These are phyloP conservation scores for Phytophthora aleatoria DNA, from an alignment of 352 stramenopile species.

Conservation along the genomic window DNA sequence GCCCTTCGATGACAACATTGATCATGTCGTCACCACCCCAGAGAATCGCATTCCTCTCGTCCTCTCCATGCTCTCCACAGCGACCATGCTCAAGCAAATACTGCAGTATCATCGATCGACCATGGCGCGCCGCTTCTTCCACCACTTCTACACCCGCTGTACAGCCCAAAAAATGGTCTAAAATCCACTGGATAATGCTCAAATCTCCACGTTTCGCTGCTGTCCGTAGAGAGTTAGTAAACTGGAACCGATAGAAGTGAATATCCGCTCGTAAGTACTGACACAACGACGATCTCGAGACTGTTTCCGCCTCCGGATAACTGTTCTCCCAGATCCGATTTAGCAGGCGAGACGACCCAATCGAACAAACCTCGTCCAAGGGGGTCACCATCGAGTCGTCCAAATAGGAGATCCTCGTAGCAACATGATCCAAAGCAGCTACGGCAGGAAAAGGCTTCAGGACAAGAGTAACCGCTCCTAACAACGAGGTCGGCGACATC, in stretches of 20 bases:
- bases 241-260: constrained; percentile 22
- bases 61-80: not conserved
- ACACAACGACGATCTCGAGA: constrained; percentile 14
- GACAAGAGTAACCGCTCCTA: too few relatives aligned
- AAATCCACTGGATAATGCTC: constrained; percentile 12
- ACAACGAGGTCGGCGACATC: too few relatives aligned
- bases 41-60: constrained; percentile 5
- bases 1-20: constrained; percentile 8
- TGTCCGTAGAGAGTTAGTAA: constrained; percentile 6
- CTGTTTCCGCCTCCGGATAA: not conserved
- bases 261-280: constrained; percentile 8
- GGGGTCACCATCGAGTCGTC: constrained; percentile 18
- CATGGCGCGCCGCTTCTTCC: constrained; percentile 16
- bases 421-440: too few relatives aligned
- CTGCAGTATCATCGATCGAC: constrained; percentile 16
- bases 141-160: constrained; percentile 17
- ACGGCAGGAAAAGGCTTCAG: too few relatives aligned
- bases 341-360: constrained; percentile 8
- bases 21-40: constrained; percentile 23
- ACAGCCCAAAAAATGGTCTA: constrained; percentile 15
- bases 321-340: constrained; percentile 27
- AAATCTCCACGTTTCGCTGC: constrained; percentile 15
- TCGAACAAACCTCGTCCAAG: constrained; percentile 11
- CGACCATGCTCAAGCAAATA: constrained; percentile 11
- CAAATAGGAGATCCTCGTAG: constrained; percentile 14